Evolutionary conservation across 371 early-diverging fungal species (phyloP).

Genomic region (Apophysomyces trapeziformis): DNA sequence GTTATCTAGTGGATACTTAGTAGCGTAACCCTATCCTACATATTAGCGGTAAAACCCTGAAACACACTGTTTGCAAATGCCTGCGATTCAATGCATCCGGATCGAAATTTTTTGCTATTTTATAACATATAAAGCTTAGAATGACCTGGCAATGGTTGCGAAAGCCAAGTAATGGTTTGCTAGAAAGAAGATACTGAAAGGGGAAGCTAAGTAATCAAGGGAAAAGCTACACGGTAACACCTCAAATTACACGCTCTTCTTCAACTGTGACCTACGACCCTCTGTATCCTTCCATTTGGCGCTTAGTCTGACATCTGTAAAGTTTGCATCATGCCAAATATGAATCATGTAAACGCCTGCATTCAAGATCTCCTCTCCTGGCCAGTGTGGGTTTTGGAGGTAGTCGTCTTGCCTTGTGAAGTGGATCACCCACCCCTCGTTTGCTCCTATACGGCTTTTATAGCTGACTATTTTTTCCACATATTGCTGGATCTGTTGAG

Average conservation of each 20-base stretch:
- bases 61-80: too few relatives aligned
- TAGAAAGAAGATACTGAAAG: too few relatives aligned
- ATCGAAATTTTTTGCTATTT: too few relatives aligned
- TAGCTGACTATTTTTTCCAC: slow-evolving; percentile 10
- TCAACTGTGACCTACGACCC: slow-evolving; percentile 3
- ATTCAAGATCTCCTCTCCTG: slow-evolving; percentile 12
- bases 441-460: slow-evolving; percentile 10
- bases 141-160: too few relatives aligned
- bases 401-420: slow-evolving; percentile 26
- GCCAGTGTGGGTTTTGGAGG: slow-evolving; percentile 22
- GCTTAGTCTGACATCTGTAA: slow-evolving; percentile 21
- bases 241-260: slow-evolving; percentile 6
- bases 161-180: too few relatives aligned
- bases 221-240: background rate
- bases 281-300: slow-evolving; percentile 20
- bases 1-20: too few relatives aligned
- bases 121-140: too few relatives aligned
- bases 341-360: slow-evolving; percentile 20
- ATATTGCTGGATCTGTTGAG: slow-evolving; percentile 15
- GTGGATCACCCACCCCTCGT: slow-evolving; percentile 24
- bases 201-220: too few relatives aligned
- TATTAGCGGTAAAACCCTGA: too few relatives aligned
- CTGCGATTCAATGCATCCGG: too few relatives aligned
- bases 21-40: too few relatives aligned
- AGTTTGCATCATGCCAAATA: slow-evolving; percentile 22